phyloP scores from a whole-genome alignment of 2,329 filamentous ascomycete genomes.

The Verticillium longisporum region DNA sequence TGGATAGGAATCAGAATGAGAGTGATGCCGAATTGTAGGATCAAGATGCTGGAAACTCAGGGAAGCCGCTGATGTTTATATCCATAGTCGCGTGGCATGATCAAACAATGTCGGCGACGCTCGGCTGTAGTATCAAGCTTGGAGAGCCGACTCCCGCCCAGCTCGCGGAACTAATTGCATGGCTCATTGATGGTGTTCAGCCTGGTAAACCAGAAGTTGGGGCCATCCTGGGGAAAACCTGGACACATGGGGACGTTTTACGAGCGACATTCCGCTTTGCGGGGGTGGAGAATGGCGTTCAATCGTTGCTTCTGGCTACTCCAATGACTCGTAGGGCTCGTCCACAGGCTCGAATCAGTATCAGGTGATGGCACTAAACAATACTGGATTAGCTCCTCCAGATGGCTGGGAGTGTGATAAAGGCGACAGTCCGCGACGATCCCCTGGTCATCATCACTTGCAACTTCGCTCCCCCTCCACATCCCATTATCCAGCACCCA shows the following conservation, averaged over 20 bases:
- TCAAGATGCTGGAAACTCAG: not conserved
- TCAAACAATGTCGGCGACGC: not conserved
- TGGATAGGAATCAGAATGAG: not conserved
- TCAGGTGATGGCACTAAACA: not conserved
- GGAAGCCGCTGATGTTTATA: constrained; percentile 6
- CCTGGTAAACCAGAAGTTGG: not conserved
- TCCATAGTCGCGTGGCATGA: not conserved
- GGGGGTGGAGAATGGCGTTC: not conserved
- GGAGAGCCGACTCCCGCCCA: not conserved
- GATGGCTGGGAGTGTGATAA: not conserved
- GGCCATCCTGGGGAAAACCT: not conserved
- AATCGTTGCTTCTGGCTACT: not conserved
- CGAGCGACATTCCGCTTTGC: constrained; percentile 8
- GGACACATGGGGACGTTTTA: not conserved
- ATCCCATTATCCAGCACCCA: not conserved
- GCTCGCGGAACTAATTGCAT: not conserved
- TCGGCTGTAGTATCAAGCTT: not conserved
- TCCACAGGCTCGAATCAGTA: not conserved
- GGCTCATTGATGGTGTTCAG: not conserved
- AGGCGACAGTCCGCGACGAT: constrained; percentile 16
- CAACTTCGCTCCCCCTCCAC: not conserved
- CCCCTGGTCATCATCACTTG: not conserved
- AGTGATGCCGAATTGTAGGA: not conserved
- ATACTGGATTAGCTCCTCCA: not conserved
- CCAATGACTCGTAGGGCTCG: not conserved